Evolutionary conservation across 345 rosid species (phyloP).

Genomic region (Acer negundo): DNA sequence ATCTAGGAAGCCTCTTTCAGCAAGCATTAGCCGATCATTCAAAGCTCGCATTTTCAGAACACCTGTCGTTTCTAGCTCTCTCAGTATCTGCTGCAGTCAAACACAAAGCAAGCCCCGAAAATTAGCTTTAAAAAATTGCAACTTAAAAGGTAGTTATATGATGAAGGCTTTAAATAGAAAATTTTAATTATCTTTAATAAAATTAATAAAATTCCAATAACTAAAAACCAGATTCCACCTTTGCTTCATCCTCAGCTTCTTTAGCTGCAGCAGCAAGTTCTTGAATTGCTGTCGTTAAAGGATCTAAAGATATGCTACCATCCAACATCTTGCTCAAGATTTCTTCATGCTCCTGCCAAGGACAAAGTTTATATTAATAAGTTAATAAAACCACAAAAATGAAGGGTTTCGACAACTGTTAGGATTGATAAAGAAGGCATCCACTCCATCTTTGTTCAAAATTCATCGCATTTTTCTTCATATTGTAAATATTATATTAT

Average conservation of each 20-base stretch:
- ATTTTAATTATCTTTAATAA: not conserved
- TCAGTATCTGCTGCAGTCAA: constrained; percentile 64
- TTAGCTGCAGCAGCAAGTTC: constrained; percentile 59
- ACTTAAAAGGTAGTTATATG: not conserved
- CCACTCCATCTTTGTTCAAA: not conserved
- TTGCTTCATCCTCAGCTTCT: constrained; percentile 58
- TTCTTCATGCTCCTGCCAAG: constrained; percentile 51
- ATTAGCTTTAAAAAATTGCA: not conserved
- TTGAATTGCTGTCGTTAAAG: constrained; percentile 59
- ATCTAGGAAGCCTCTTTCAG: constrained; percentile 92
- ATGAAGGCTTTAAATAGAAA: not conserved
- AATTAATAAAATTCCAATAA: not conserved
- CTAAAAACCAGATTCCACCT: constrained; percentile 35
- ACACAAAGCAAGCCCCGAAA: not conserved
- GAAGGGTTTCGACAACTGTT: not conserved
- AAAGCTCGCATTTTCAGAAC: constrained; percentile 53
- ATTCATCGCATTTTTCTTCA: not conserved
- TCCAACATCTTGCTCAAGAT: constrained; percentile 51
- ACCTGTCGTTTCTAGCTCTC: constrained; percentile 30
- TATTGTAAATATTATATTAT: not conserved
- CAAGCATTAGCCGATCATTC: constrained; percentile 87
- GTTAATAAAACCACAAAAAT: not conserved
- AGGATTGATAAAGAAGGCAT: not conserved
- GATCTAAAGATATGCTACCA: constrained; percentile 45
- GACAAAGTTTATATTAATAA: not conserved